Conservation (phyloP, 345 rosid genomes). For the Zanthoxylum bungeanum region DNA sequence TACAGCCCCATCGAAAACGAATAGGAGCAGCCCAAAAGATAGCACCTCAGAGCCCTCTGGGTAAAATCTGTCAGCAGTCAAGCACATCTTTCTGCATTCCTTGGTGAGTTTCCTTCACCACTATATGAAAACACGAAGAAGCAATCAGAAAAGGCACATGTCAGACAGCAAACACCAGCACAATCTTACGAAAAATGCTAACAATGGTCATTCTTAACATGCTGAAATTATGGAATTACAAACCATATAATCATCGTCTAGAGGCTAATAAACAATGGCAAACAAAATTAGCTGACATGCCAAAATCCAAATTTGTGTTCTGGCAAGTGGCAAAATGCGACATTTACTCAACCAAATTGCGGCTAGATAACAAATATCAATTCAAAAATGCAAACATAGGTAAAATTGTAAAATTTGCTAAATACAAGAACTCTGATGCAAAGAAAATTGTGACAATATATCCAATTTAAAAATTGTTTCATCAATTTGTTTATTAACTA, state of each 20-base stretch:
- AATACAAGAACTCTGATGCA: not conserved
- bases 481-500: not conserved
- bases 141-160: not conserved
- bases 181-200: not conserved
- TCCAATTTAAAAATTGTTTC: not conserved
- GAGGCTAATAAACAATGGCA: not conserved
- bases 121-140: constrained; percentile 9
- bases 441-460: not conserved
- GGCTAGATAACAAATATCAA: not conserved
- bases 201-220: not conserved
- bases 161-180: not conserved
- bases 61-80: constrained; percentile 22
- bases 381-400: not conserved
- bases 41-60: constrained; percentile 18
- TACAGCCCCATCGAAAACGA: constrained; percentile 10
- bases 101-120: constrained; percentile 16
- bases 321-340: not conserved
- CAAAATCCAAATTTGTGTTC: not conserved
- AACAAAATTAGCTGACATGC: not conserved
- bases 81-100: constrained; percentile 56
- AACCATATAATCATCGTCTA: too few species aligned
- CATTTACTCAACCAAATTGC: not conserved
- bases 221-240: too few species aligned
- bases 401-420: not conserved
- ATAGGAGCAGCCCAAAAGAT: constrained; percentile 14